A percentile compares a stretch with the other conserved stretches of the same genome.
Evolutionary conservation across 1,284 basidiomycete genomes (phyloP).

Genomic region (Microbotryomycetes sp.): DNA sequence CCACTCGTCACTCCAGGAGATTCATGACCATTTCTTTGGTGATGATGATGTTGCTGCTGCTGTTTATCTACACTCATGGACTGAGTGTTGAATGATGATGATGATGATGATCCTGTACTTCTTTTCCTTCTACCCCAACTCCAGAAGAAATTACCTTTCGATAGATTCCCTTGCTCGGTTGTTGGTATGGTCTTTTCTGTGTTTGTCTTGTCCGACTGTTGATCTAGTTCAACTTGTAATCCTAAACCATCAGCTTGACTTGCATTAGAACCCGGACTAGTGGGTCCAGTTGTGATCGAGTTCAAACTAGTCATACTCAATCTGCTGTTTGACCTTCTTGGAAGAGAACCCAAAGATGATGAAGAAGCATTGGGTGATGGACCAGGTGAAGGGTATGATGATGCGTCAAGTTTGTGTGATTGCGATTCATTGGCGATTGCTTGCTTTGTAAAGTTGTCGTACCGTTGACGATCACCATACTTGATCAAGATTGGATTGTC

Average conservation of each 20-base stretch:
- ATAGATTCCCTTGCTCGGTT: not conserved
- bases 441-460: slow-evolving; percentile 11
- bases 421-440: slow-evolving; percentile 5
- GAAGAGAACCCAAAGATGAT: slow-evolving; percentile 17
- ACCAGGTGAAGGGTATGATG: slow-evolving; percentile 9
- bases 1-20: no score
- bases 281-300: not conserved
- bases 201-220: not conserved
- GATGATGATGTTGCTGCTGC: no score
- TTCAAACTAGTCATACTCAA: not conserved
- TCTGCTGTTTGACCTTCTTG: slow-evolving; percentile 1
- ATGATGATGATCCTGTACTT: not conserved
- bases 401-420: not conserved
- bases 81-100: not conserved
- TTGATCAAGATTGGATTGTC: slow-evolving; percentile 33
- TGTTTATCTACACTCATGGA: no score
- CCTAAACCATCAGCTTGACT: not conserved
- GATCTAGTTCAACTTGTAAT: not conserved
- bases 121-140: not conserved
- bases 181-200: not conserved
- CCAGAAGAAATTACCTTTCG: not conserved
- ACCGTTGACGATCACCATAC: slow-evolving; percentile 26
- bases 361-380: slow-evolving; percentile 21
- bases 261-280: not conserved
- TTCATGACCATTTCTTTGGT: no score